Evolutionary conservation across 176 grass and related monocot genomes (phyloP).

Genomic region (Ampelocalamus luodianensis): DNA sequence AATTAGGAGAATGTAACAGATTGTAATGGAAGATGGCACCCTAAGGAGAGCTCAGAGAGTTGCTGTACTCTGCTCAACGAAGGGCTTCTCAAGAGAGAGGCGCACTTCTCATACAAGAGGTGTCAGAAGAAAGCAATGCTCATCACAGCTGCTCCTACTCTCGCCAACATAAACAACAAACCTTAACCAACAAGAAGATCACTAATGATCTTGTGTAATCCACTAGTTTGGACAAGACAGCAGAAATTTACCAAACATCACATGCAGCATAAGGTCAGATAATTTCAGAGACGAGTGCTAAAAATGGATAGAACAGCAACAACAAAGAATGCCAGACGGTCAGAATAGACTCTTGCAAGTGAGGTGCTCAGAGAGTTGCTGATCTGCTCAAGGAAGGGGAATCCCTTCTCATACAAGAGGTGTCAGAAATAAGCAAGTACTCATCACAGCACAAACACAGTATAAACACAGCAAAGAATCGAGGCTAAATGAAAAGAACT

Average conservation of each 20-base stretch:
- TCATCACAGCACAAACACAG: conserved; percentile 37
- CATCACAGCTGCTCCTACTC: conserved; percentile 36
- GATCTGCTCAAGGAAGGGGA: conserved; percentile 71
- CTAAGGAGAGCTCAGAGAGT: conserved; percentile 41
- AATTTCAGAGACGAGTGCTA: background rate
- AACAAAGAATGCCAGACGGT: background rate
- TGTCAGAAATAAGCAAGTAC: conserved; percentile 58
- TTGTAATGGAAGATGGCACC: background rate
- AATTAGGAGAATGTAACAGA: background rate
- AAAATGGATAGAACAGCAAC: background rate
- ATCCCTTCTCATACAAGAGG: conserved; percentile 80
- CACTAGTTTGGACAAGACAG: background rate
- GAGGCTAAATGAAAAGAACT: background rate
- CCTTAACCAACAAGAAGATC: background rate
- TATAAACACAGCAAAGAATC: background rate
- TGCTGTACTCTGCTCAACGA: conserved; percentile 69
- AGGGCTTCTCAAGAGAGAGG: conserved; percentile 21
- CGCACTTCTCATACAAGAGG: conserved; percentile 78
- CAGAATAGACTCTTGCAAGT: background rate
- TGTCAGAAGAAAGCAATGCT: conserved; percentile 67
- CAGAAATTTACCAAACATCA: background rate
- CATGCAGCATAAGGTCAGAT: background rate
- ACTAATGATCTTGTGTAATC: background rate
- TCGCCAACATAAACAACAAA: background rate
- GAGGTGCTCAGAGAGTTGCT: conserved; percentile 68